phyloP scores from a whole-genome alignment of 257 asterid genomes.

The Schizonepeta tenuifolia region DNA sequence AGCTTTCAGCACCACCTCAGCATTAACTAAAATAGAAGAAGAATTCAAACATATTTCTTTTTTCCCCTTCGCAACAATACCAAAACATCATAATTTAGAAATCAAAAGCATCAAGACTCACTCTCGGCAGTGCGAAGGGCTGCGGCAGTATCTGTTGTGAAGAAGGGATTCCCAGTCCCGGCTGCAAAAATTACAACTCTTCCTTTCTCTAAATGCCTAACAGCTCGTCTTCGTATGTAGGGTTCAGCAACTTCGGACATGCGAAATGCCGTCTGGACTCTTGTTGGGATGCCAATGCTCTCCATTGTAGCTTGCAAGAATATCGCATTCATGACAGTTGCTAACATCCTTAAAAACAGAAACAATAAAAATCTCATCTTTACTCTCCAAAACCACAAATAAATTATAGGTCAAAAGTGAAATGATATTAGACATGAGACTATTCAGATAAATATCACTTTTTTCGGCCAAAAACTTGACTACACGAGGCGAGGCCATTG shows the following conservation, averaged over 20 bases:
- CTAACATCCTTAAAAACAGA: slow-evolving; percentile 77
- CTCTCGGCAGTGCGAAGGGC: slow-evolving; percentile 97
- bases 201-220: slow-evolving; percentile 96
- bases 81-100: not conserved
- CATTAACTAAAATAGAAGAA: slow-evolving; percentile 59
- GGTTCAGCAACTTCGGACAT: slow-evolving; percentile 99
- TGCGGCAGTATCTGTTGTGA: slow-evolving; percentile 99
- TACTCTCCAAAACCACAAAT: slow-evolving; percentile 10
- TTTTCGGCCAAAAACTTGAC: not conserved
- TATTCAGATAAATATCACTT: not conserved
- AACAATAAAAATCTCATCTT: not conserved
- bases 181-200: slow-evolving; percentile 98
- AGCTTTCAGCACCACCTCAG: slow-evolving; percentile 97
- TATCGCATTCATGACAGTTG: slow-evolving; percentile 98
- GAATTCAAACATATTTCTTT: slow-evolving; percentile 15
- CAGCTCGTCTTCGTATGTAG: slow-evolving; percentile 91
- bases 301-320: slow-evolving; percentile 98
- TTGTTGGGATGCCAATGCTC: slow-evolving; percentile 94
- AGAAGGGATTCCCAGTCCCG: slow-evolving; percentile 98
- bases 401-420: not conserved
- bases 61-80: not conserved
- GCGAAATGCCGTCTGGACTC: slow-evolving; percentile 98
- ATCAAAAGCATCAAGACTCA: slow-evolving; percentile 44
- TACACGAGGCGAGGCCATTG: not conserved
- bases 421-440: slow-evolving; percentile 3